phyloP scores from a whole-genome alignment of 2,329 filamentous ascomycete genomes.

The Hawksworthiomyces lignivorus region DNA sequence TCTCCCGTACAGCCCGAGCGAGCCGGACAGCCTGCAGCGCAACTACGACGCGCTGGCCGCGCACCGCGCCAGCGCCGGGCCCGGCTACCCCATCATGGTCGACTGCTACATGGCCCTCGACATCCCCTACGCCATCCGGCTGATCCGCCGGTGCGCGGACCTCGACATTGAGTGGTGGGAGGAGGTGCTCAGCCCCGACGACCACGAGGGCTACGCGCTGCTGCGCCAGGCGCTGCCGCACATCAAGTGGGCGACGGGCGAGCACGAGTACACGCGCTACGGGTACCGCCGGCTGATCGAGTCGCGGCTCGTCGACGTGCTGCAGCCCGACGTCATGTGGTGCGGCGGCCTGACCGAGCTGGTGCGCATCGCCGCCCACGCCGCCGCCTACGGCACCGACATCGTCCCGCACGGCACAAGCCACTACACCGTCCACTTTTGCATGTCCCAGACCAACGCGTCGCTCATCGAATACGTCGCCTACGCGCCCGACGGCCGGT shows the following conservation, averaged over 20 bases:
- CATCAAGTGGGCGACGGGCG: constrained; percentile 8
- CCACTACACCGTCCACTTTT: constrained; percentile 9
- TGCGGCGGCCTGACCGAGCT: constrained; percentile 9
- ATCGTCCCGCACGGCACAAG: constrained; percentile 8
- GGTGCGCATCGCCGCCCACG: constrained; percentile 3
- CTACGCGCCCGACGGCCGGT: constrained; percentile 5
- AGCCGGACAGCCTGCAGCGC: constrained; percentile 2
- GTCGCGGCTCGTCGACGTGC: constrained; percentile 4
- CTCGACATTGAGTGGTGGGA: constrained; percentile 10
- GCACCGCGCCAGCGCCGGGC: constrained; percentile 1
- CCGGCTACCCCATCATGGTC: constrained; percentile 6
- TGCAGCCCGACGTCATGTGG: constrained; percentile 12
- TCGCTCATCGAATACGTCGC: constrained; percentile 9
- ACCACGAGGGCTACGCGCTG: constrained; percentile 4
- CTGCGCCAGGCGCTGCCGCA: constrained; percentile 6
- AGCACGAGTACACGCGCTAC: constrained; percentile 9
- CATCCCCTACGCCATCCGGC: constrained; percentile 5
- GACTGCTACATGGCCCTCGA: constrained; percentile 11
- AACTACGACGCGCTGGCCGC: constrained; percentile 3
- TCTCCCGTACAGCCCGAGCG: constrained; percentile 4
- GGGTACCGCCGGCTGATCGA: constrained; percentile 8
- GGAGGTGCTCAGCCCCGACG: constrained; percentile 9
- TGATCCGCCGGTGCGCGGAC: constrained; percentile 4
- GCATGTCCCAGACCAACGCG: constrained; percentile 6
- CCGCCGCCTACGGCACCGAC: constrained; percentile 8